These are phyloP conservation scores for Suillus luteus DNA, from an alignment of 768 basidiomycete species.

Conservation along the genomic window DNA sequence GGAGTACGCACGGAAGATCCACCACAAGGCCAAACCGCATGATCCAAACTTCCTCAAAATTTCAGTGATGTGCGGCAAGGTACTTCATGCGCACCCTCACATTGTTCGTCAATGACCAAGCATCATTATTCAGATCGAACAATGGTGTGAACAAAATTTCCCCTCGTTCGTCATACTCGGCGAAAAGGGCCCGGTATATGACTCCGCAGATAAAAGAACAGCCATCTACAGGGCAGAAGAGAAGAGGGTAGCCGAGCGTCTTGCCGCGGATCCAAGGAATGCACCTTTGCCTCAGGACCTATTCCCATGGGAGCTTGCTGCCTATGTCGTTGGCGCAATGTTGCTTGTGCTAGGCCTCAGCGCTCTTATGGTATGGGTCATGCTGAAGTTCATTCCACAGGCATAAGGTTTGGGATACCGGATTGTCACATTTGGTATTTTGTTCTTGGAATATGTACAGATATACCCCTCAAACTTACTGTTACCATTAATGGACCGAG, in stretches of 20 bases:
- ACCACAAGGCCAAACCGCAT: slow-evolving; percentile 71
- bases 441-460: not conserved
- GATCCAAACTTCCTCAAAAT: slow-evolving; percentile 89
- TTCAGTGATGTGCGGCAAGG: slow-evolving; percentile 83
- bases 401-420: not conserved
- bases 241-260: slow-evolving; percentile 39
- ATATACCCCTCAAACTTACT: not conserved
- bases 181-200: slow-evolving; percentile 35
- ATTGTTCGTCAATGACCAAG: slow-evolving; percentile 9
- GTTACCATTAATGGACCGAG: not conserved
- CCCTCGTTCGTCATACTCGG: slow-evolving; percentile 74
- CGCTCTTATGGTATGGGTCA: slow-evolving; percentile 24
- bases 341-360: slow-evolving; percentile 30
- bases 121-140: slow-evolving; percentile 63
- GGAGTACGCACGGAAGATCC: slow-evolving; percentile 78
- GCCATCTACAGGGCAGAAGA: slow-evolving; percentile 48
- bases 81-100: slow-evolving; percentile 33
- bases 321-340: slow-evolving; percentile 32
- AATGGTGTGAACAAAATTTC: slow-evolving; percentile 92
- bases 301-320: slow-evolving; percentile 34
- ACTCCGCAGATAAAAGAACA: slow-evolving; percentile 59
- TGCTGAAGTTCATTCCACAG: slow-evolving; percentile 19
- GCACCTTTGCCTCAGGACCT: slow-evolving; percentile 9
- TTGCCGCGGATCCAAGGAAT: slow-evolving; percentile 16
- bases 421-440: not conserved